Evolutionary conservation across 1,284 basidiomycete genomes (phyloP), one percentile per base, ranked within the genome.

Genomic region (Cutaneotrichosporon sp.): DNA sequence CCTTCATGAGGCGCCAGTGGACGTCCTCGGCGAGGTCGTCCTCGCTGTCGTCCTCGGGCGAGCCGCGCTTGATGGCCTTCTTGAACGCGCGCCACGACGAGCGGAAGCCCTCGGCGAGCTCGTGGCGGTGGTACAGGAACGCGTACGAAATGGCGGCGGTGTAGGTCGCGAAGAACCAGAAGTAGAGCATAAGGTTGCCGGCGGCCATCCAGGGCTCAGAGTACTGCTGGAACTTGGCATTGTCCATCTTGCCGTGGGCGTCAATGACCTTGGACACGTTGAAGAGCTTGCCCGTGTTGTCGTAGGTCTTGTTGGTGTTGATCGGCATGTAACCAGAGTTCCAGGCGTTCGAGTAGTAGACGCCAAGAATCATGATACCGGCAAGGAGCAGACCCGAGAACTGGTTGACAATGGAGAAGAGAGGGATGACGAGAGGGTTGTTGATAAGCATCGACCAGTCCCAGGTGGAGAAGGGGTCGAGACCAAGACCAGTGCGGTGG

Each of bases 101-200:
- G 15, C 30, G 39, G 46, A 51, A 58, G 17, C 39, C 42, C 86
- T 87, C 90, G 40, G 36, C 39, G 55, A 92, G 86, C 88, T 89
- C 55, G 22, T 81, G 80, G 48, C 88, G 83, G 78, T 88, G 89
- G 87, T 87, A 91, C 35, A 91, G 68, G 77, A 84, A 80, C 4
- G 86, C 39, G 34, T 46, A 52, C 4, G 39, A 55, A 22, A 51
- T n/a, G 13, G 48, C 50, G 23, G 57, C 46, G 20, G 56, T 56
- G 60, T 66, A 66, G 17, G 36, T 41, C 21, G 62, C 64, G 26
- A 64, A 66, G 51, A 57, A 57, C 46, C 46, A 49, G 35, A 49
- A 49, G 43, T 49, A 46, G 12, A 36, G 22, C 12, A 49, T 35
- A 15, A 56, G 39, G 14, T 40, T 21, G 18, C 39, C 55, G 26